phyloP scores from a whole-genome alignment of 78 protist species.

The Planoprotostelium fungivorum region DNA sequence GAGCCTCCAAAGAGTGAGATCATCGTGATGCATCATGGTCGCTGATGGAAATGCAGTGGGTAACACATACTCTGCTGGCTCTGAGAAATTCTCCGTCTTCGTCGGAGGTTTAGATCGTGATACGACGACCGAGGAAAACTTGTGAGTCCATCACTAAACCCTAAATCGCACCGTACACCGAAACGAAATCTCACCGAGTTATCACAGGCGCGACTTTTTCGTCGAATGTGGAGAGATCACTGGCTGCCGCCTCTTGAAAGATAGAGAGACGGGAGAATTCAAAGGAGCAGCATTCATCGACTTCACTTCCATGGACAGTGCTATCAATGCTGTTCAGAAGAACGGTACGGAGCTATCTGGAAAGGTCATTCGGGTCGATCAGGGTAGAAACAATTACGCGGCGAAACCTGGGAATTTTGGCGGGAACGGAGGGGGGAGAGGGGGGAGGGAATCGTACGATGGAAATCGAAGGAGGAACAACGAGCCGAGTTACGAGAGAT shows the following conservation, averaged over 20 bases:
- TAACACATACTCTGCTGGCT: not conserved
- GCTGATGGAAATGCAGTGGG: not conserved
- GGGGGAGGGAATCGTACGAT: not conserved
- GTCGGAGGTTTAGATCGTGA: not conserved
- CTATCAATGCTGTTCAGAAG: not conserved
- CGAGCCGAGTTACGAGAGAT: not conserved
- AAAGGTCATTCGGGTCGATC: not conserved
- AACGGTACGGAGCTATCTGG: not conserved
- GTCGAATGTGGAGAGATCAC: not conserved
- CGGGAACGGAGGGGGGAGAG: not conserved
- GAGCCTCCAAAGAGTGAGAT: not conserved
- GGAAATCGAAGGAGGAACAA: not conserved
- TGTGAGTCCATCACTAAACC: too few relatives aligned
- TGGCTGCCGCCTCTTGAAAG: not conserved
- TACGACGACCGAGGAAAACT: not conserved
- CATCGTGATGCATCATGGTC: not conserved
- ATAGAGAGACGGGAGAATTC: not conserved
- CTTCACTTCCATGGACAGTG: not conserved
- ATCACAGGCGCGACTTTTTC: not conserved
- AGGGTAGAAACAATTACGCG: not conserved
- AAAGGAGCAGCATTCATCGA: not conserved
- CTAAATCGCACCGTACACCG: too few relatives aligned
- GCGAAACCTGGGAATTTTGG: too few relatives aligned
- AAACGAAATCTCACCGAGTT: too few relatives aligned
- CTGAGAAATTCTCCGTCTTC: not conserved